Evolutionary conservation across 306 rosid genomes (phyloP).

Genomic region (Elaeagnus macrophylla): DNA sequence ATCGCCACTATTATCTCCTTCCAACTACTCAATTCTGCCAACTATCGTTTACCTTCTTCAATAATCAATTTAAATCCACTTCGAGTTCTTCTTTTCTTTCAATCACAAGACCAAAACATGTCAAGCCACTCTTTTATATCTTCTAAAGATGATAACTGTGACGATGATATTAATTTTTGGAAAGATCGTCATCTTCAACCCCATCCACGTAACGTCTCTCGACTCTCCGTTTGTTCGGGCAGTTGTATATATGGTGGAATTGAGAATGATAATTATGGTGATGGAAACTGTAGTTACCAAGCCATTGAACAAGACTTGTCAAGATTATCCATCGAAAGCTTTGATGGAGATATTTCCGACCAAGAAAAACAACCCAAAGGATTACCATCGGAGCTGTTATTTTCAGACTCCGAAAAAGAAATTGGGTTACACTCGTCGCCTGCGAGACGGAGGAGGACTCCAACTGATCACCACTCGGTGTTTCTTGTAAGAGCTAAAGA

Average conservation of each 20-base stretch:
- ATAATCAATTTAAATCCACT: no score
- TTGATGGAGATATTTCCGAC: constrained; percentile 36
- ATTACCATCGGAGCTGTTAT: constrained; percentile 1
- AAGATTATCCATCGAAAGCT: constrained; percentile 41
- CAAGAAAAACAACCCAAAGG: constrained; percentile 15
- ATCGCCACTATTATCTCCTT: no score
- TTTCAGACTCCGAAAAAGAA: constrained; percentile 53
- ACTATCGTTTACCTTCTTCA: no score
- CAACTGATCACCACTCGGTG: background rate
- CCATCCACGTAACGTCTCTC: constrained; percentile 39
- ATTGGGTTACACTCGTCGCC: constrained; percentile 47
- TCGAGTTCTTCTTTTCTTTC: no score
- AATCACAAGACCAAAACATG: constrained; percentile 15
- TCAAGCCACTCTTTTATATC: constrained; percentile 24
- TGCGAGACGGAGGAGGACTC: constrained; percentile 19
- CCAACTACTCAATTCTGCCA: no score
- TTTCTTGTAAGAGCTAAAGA: constrained; percentile 25
- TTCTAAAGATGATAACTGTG: constrained; percentile 33
- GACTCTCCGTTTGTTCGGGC: constrained; percentile 56
- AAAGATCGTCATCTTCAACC: constrained; percentile 17
- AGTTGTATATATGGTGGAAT: constrained; percentile 28
- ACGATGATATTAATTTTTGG: constrained; percentile 17
- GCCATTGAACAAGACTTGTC: constrained; percentile 19
- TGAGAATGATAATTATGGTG: constrained; percentile 14
- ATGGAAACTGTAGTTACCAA: background rate